Base-by-base conservation (phyloP, 805 yeast genomes). In the Saccharomycopsis fermentans region DNA sequence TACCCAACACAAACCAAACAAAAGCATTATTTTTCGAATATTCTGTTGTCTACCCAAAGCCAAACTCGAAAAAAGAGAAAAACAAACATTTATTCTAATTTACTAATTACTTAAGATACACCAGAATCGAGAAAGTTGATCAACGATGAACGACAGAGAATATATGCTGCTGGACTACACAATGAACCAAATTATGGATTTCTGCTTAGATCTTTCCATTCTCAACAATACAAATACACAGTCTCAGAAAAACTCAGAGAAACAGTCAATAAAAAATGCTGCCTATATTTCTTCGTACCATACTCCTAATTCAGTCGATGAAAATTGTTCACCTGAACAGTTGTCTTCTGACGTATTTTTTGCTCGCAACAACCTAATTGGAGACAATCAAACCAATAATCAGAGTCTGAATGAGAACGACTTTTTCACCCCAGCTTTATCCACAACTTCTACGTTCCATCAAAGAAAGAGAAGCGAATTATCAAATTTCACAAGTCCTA, bases 391-490 rank as follows among this genome's bases (percentile, higher is more conserved):
- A 43, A 21, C 6, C 14, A 43, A 43, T 21, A 21, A 9, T 9
- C 8, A 32, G 8, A 32, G 12, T 14, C 35, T 21, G 8, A 40
- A 40, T 40, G 50, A 43, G 21, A 43, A 21, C 24, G 50, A 43
- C 6, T 43, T 43, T 21, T 43, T 43, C 17, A 43, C 50, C 2
- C 50, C 50, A 6, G 50, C n/a, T 11, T 43, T 43, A 26, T 21
- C 27, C 5, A 43, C 50, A 5, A 43, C 24, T 21, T 16, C 55
- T 21, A 17, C 29, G 19, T 53, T 39, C 24, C 63, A 61, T 52
- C 54, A 61, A 43, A 56, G 63, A 55, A 59, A 59, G 34, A 48
- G 58, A 54, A 61, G 63, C 52, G 63, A 61, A 40, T 40, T 61
- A 4, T 61, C 63, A 8, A 59, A 51, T 19, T 26, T 59, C 14